Base-by-base conservation (phyloP, 441 rosid genomes). In the Theobroma grandiflorum region DNA sequence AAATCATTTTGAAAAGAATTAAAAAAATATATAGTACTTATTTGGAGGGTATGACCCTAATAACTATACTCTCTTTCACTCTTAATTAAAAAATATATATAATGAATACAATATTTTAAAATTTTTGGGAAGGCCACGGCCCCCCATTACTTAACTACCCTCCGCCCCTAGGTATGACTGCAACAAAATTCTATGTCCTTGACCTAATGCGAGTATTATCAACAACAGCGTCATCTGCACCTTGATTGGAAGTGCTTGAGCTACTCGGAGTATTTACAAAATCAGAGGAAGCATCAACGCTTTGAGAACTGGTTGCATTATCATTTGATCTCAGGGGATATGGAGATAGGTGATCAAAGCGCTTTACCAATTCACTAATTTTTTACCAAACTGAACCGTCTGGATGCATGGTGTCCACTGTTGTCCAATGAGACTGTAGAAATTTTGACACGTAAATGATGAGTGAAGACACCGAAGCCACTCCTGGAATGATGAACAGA, bases 401-500 rank as follows among this genome's bases (percentile, higher is more conserved):
- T 8, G 2, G 37, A 55, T 26, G 58, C 4, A 0, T 6, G 6
- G 59, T 10, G 3, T 43, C 8, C 10, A 62, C 12, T 4, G 4
- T 0, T 0, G 22, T 16, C 78, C 70, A 62, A 20, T 75, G 43
- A 12, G 78, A 75, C 0, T 45, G 22, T 12, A 83, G 62, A 67
- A 85, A 85, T 6, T 18, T 40, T 2, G 10, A 55, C 3, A 81
- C 63, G 45, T 75, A 81, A 57, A 83, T 5, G 42, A 83, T 55
- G 63, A 90, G 58, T 2, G 94, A 76, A 22, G 72, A 82, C 14
- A 82, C 15, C 6, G 87, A 76, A 83, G 87, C 87, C 14, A 72
- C 12, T 45, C 86, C 89, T 10, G 87, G 80, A 79, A 91, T 80
- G 75, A 89, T 49, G 80, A 89, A 91, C 2, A 88, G 85, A 3